Conservation (phyloP, 148 eudicot genomes). For the Polygonum maritimum region DNA sequence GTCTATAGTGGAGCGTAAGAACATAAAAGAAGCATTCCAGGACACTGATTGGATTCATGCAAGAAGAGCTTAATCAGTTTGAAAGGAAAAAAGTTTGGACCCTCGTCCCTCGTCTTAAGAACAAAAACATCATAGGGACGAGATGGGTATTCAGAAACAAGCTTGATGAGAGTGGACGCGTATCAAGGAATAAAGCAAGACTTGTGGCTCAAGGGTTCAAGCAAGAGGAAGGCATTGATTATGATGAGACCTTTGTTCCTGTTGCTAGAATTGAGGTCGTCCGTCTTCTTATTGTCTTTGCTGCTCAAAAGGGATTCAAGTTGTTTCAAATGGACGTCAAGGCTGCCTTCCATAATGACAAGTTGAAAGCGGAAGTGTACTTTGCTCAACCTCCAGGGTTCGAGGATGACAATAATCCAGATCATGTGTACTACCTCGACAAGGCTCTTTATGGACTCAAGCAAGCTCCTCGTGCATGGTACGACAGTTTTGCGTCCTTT, state of each 20-base stretch:
- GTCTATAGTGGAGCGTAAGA: not conserved
- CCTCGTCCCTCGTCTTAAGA: not conserved
- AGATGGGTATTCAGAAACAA: not conserved
- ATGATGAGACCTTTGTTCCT: not conserved
- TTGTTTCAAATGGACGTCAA: not conserved
- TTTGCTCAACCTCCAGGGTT: not conserved
- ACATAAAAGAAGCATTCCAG: not conserved
- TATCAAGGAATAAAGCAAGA: not conserved
- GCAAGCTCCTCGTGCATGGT: not conserved
- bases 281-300: not conserved
- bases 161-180: not conserved
- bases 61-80: not conserved
- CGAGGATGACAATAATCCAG: not conserved
- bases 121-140: not conserved
- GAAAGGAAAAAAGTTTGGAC: not conserved
- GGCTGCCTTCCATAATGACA: not conserved
- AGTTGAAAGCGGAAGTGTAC: not conserved
- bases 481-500: no score
- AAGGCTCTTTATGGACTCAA: not conserved
- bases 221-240: not conserved
- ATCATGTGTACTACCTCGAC: not conserved
- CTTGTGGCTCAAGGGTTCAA: not conserved
- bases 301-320: not conserved
- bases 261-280: no score
- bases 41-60: not conserved